These are phyloP conservation scores for Nakazawaea ishiwadae DNA, from an alignment of 805 yeast species.

Conservation along the genomic window DNA sequence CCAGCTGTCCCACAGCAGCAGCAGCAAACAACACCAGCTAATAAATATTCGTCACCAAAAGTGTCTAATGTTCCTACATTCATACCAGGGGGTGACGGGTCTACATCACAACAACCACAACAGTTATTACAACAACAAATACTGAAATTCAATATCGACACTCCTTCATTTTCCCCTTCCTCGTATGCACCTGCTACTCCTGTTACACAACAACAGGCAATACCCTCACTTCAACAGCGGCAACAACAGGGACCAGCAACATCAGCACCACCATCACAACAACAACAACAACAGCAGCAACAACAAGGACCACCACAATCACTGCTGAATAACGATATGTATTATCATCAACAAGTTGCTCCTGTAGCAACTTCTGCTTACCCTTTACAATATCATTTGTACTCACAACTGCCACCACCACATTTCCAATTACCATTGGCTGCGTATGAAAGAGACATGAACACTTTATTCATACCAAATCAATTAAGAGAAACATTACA, in stretches of 20 bases:
- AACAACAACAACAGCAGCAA: slow-evolving; percentile 13
- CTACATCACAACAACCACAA: slow-evolving; percentile 8
- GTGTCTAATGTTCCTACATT: slow-evolving; percentile 43
- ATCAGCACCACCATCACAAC: slow-evolving; percentile 8
- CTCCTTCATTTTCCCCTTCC: slow-evolving; percentile 35
- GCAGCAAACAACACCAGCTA: slow-evolving; percentile 11
- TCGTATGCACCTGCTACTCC: background rate
- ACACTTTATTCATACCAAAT: slow-evolving; percentile 67
- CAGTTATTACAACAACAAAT: slow-evolving; percentile 14
- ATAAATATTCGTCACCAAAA: slow-evolving; percentile 46
- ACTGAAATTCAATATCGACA: slow-evolving; percentile 31
- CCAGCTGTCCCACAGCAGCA: too few relatives aligned
- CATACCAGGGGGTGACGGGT: slow-evolving; percentile 32
- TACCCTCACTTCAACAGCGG: slow-evolving; percentile 10
- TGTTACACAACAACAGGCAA: slow-evolving; percentile 11
- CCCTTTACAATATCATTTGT: slow-evolving; percentile 77
- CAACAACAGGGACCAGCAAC: slow-evolving; percentile 15
- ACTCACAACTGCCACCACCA: slow-evolving; percentile 88
- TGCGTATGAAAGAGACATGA: slow-evolving; percentile 68
- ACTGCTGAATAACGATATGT: slow-evolving; percentile 20
- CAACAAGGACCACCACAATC: too few relatives aligned
- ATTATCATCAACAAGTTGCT: slow-evolving; percentile 21
- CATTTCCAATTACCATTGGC: slow-evolving; percentile 54
- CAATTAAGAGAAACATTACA: slow-evolving; percentile 68
- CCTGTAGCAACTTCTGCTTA: slow-evolving; percentile 23